phyloP scores from a whole-genome alignment of 495 filamentous ascomycete genomes.

The Penicillium manginii region DNA sequence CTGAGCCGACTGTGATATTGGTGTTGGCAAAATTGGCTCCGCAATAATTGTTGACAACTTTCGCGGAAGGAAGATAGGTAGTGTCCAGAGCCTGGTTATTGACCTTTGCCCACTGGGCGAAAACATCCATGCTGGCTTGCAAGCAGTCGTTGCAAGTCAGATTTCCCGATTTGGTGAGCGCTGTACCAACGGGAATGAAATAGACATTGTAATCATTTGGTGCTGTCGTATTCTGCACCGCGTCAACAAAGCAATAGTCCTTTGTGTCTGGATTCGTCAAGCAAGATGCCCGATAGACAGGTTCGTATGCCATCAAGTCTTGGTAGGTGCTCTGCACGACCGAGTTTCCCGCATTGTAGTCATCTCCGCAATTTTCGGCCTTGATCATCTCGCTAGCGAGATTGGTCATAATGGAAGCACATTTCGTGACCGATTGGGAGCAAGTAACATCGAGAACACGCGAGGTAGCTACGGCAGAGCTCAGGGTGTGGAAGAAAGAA shows the following conservation, averaged over 20 bases:
- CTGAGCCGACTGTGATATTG: conserved; percentile 51
- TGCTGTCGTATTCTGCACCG: conserved; percentile 72
- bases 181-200: conserved; percentile 78
- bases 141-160: conserved; percentile 75
- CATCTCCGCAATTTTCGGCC: conserved; percentile 66
- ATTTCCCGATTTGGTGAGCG: conserved; percentile 58
- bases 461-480: conserved; percentile 66
- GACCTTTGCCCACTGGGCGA: conserved; percentile 61
- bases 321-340: conserved; percentile 73
- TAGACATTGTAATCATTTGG: conserved; percentile 76
- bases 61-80: conserved; percentile 66
- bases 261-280: conserved; percentile 54
- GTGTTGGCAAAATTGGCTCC: conserved; percentile 65
- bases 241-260: conserved; percentile 74
- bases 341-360: conserved; percentile 67
- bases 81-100: conserved; percentile 57
- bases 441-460: conserved; percentile 74
- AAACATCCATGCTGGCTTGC: conserved; percentile 70
- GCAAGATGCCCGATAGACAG: conserved; percentile 80
- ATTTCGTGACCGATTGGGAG: conserved; percentile 59
- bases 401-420: conserved; percentile 59
- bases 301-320: conserved; percentile 71
- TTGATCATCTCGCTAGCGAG: conserved; percentile 63
- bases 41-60: conserved; percentile 67
- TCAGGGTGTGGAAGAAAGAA: conserved; percentile 76